phyloP scores from a whole-genome alignment of 108 stramenopile genomes.

The Mediolabrus comicus region DNA sequence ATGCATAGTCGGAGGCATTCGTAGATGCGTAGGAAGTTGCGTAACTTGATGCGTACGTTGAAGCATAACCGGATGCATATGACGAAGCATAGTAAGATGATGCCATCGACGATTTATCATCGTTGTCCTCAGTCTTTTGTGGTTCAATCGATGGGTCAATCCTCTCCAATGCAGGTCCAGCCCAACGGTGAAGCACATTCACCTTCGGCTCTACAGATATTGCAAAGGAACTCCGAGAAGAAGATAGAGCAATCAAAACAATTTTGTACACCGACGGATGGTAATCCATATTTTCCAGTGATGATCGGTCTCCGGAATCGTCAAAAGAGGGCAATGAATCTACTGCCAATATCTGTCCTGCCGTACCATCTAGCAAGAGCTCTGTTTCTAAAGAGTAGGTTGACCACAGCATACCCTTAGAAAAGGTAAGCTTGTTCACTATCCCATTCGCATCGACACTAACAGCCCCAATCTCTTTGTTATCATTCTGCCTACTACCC shows the following conservation, averaged over 20 bases:
- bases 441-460: slow-evolving; percentile 84
- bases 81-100: slow-evolving; percentile 7
- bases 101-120: slow-evolving; percentile 15
- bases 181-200: slow-evolving; percentile 83
- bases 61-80: not conserved
- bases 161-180: slow-evolving; percentile 49
- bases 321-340: slow-evolving; percentile 66
- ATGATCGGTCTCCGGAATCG: slow-evolving; percentile 18
- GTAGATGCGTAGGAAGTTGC: not conserved
- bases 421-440: slow-evolving; percentile 81
- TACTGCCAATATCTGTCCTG: slow-evolving; percentile 80
- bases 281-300: slow-evolving; percentile 13
- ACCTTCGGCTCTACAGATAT: slow-evolving; percentile 85
- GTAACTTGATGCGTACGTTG: not conserved
- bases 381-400: slow-evolving; percentile 81
- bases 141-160: slow-evolving; percentile 26
- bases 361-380: slow-evolving; percentile 88
- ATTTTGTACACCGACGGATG: slow-evolving; percentile 35
- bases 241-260: slow-evolving; percentile 77
- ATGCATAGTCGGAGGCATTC: slow-evolving; percentile 14
- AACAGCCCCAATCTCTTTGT: slow-evolving; percentile 54
- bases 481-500: slow-evolving; percentile 12
- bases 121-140: not conserved
- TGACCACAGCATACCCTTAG: slow-evolving; percentile 70
- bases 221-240: slow-evolving; percentile 81